Base-by-base conservation (phyloP, 2,329 filamentous ascomycete genomes). In the Fusarium duplospermum region DNA sequence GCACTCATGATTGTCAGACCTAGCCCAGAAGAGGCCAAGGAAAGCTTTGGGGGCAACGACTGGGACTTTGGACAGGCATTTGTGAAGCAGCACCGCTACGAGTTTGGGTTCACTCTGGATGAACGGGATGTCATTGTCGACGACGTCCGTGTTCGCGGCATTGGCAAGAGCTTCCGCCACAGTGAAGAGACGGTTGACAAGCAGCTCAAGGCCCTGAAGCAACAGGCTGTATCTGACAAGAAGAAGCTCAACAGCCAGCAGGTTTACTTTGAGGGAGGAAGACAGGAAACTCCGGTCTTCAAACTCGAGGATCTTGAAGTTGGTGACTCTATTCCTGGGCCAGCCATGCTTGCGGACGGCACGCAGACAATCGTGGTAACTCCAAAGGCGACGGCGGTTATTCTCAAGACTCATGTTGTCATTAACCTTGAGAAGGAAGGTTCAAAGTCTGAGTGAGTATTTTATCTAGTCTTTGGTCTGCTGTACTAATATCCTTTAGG, bases 341-440 rank as follows among this genome's bases (percentile, higher is more conserved):
- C 95, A 1, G 95, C 95, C 0, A 94, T 98, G 83, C 88, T 98
- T 67, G 94, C 94, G 3, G 95, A 96, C 79, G 93, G 93, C 10
- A 95, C 93, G 1, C 96, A 98, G 82, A 98, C 96, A 0, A 96
- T 98, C 71, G 94, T 98, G 0, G 91, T 98, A 4, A 93, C 94
- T 0, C 96, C 95, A 0, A 89, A 89, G 33, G 90, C 94, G 3
- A 90, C 90, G 24, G 96, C 95, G 0, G 84, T 95, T 27, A 87
- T 98, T 35, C 91, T 97, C 20, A 88, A 94, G 71, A 97, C 95
- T 0, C 96, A 98, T 77, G 94, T 98, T 9, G 89, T 98, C 8
- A 95, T 98, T 79, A 94, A 98, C 73, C 89, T 96, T 45, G 90
- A 92, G 64, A 91, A 91, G 56, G 84, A 89, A 70, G 80, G 62